phyloP scores from a whole-genome alignment of 768 basidiomycete species.

The Cystobasidium tubakii region DNA sequence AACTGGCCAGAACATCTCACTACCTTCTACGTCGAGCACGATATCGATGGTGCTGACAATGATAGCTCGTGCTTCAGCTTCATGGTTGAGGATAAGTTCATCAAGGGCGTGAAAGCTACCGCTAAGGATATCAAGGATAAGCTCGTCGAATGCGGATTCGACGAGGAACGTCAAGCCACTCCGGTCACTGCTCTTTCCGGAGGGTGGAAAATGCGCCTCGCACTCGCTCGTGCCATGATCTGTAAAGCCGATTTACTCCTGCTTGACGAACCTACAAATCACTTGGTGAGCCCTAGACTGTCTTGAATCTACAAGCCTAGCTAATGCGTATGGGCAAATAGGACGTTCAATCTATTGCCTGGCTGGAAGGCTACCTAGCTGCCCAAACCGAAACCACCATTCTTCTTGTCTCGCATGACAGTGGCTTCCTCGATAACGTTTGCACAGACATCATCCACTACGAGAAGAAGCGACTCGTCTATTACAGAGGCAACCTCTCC shows the following conservation, averaged over 20 bases:
- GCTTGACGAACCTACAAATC: constrained; percentile 81
- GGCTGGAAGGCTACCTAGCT: constrained; percentile 83
- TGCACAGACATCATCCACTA: constrained; percentile 98
- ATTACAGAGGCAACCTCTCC: constrained; percentile 88
- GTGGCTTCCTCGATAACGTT: constrained; percentile 88
- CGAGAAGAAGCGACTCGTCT: constrained; percentile 89
- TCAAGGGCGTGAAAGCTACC: constrained; percentile 80
- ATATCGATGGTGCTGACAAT: constrained; percentile 54
- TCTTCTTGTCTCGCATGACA: constrained; percentile 93
- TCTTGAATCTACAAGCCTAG: neutral
- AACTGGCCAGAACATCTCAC: constrained; percentile 84
- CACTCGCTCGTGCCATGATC: constrained; percentile 90
- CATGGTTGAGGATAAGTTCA: constrained; percentile 57
- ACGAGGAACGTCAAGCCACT: constrained; percentile 74
- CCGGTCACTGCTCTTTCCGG: constrained; percentile 84
- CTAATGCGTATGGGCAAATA: constrained; percentile 28
- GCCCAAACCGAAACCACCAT: constrained; percentile 78
- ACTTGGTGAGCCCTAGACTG: constrained; percentile 56
- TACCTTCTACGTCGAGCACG: constrained; percentile 95
- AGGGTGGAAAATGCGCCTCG: constrained; percentile 98
- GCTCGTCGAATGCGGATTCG: constrained; percentile 82
- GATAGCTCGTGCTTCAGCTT: constrained; percentile 46
- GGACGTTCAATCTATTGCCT: constrained; percentile 67
- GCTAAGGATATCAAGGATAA: constrained; percentile 73
- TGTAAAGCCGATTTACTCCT: constrained; percentile 66